These are phyloP conservation scores for Tolypocladium ovalisporum DNA, from an alignment of 2,329 filamentous ascomycete genomes.

Conservation along the genomic window DNA sequence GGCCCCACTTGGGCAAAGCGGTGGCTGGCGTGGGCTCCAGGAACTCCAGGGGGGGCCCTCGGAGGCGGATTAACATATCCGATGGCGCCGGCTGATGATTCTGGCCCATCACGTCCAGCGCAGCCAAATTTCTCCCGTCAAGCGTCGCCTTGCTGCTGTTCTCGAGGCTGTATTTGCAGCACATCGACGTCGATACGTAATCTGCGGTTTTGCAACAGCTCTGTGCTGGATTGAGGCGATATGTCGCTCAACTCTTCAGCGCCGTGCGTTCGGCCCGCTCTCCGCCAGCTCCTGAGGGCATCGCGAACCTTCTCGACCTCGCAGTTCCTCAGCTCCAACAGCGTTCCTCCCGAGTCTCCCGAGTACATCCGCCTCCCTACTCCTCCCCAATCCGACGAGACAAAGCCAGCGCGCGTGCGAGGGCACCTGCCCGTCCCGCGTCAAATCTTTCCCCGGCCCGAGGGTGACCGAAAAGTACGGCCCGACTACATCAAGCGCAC, in stretches of 20 bases:
- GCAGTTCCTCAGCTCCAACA: slow-evolving; percentile 29
- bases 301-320: slow-evolving; percentile 23
- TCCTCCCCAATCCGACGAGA: slow-evolving; percentile 57
- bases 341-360: slow-evolving; percentile 77
- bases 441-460: slow-evolving; percentile 56
- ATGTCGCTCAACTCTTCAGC: slow-evolving; percentile 17
- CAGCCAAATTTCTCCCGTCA: not conserved
- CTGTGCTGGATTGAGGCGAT: not conserved
- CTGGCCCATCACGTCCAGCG: not conserved
- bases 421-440: slow-evolving; percentile 78
- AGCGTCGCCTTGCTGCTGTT: not conserved
- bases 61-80: not conserved
- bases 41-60: not conserved
- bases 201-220: not conserved
- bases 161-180: not conserved
- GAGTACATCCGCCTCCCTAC: slow-evolving; percentile 74
- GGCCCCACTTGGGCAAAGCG: not conserved
- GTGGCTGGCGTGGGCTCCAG: not conserved
- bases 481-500: slow-evolving; percentile 49
- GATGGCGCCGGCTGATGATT: not conserved
- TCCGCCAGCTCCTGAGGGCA: slow-evolving; percentile 13
- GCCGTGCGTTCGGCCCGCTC: slow-evolving; percentile 13
- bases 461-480: slow-evolving; percentile 49
- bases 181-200: not conserved
- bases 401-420: slow-evolving; percentile 41